Evolutionary conservation across 2,329 filamentous ascomycete genomes (phyloP), one percentile per base, ranked within the genome.

Genomic region (Colletotrichum magnum): DNA sequence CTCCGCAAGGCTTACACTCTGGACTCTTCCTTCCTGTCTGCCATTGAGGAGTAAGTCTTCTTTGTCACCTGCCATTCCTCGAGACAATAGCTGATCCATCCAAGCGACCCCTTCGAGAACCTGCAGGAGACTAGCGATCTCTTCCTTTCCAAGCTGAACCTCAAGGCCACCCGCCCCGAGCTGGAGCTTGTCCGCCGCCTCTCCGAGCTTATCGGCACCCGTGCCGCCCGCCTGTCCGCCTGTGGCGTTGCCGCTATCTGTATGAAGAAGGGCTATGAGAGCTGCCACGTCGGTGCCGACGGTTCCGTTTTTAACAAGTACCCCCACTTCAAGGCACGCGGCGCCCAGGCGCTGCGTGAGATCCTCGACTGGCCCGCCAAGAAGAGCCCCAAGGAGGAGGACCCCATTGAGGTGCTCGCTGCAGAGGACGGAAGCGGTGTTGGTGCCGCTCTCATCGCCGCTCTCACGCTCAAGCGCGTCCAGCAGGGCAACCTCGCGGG

Each of bases 251-350:
- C 95, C 13, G 96, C 95, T 68, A 98, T 99, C 77, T 94, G 93
- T 88, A 97, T 92, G 84, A 98, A 98, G 91, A 98, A 98, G 89
- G 88, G 89, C 74, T 95, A 95, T 81, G 84, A 92, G 77, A 88
- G 89, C 45, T 97, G 94, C 85, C 96, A 98, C 81, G 96, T 99
- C 50, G 96, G 96, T 75, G 96, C 96, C 59, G 96, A 99, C 78
- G 96, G 96, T 45, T 97, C 94, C 18, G 95, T 99, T 63, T 99
- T 99, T 86, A 98, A 97, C 88, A 98, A 98, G 81, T 99, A 99
- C 84, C 96, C 96, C 13, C 93, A 97, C 83, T 99, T 99, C 89
- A 98, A 98, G 87, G 89, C 91, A 67, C 92, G 96, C 63, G 95
- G 95, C 64, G 95, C 96, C 15, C 87, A 92, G 79, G 96, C 96